A percentile compares a stretch with the other conserved stretches of the same genome.
These are phyloP conservation scores for Vinca minor DNA, from an alignment of 257 asterid species.

Conservation along the genomic window DNA sequence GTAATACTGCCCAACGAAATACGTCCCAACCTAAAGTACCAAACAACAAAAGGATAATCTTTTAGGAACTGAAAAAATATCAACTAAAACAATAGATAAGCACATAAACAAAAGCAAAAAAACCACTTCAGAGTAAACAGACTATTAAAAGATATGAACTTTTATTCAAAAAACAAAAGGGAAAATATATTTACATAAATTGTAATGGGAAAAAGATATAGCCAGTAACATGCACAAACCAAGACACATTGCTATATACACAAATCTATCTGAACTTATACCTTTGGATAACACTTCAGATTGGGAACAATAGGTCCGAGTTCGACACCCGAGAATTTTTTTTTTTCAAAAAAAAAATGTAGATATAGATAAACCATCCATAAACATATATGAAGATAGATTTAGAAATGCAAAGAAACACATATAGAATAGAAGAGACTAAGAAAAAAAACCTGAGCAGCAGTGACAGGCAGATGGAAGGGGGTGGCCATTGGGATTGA, in stretches of 20 bases:
- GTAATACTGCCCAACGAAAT: constrained; percentile 93
- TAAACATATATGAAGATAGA: neutral
- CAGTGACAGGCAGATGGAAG: constrained; percentile 71
- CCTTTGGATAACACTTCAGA: no score
- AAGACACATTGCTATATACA: neutral
- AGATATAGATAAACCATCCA: neutral
- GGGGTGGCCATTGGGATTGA: constrained; percentile 52
- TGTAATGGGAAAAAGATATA: neutral
- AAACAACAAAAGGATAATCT: constrained; percentile 5
- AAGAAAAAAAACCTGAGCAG: constrained; percentile 56
- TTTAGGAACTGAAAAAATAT: neutral
- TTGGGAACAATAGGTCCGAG: no score
- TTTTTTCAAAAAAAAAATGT: no score
- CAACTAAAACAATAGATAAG: neutral
- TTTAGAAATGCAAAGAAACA: neutral
- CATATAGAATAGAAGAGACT: neutral
- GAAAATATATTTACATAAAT: neutral
- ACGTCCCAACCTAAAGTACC: constrained; percentile 70
- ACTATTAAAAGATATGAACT: neutral
- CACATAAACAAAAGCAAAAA: neutral
- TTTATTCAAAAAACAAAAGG: neutral
- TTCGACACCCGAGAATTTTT: no score
- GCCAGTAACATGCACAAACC: neutral
- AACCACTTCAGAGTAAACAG: neutral
- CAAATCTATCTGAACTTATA: neutral